Base-by-base conservation (phyloP, 257 asterid genomes). In the Solanum piurae region DNA sequence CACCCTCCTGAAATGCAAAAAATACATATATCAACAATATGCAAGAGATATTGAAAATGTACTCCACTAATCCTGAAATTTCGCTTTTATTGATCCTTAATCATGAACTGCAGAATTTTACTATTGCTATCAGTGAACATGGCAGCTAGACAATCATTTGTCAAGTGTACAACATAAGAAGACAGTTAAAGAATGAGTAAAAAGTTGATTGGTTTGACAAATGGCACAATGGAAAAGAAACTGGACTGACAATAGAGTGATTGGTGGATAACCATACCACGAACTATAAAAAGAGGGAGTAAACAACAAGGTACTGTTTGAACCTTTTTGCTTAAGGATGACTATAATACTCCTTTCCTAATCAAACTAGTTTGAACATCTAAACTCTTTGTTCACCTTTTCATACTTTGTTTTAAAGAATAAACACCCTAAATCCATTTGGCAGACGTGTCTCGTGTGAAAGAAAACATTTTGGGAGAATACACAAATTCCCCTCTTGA, bases 1-100 rank as follows among this genome's bases (percentile, higher is more conserved):
- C 96, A 73, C 87, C 93, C 31, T 92, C 98, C 98, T 95, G 87
- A 9, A 37, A 74, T 68, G 58, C 68, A 91, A 52, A 37, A 31
- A 49, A n/a, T 4, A 60, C 4, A 86, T 38, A 33, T 10, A 29
- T 27, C 46, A 84, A 82, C 62, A 68, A 58, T 13, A 62, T 64
- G 33, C 21, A 16, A 55, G 12, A 21, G 31, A 72, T 2, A 31
- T 36, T 8, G 33, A 55, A 80, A 20, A 80, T 13, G 18, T 16
- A 46, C 44, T 49, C 69, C 42, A 10, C 86, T 18, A 9, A 29
- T 79, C 66, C 84, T 27, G 85, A 82, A 80, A 80, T 80, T 80
- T 80, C 3, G 2, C 29, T 80, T 27, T 80, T 16, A 80, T 25
- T 46, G 69, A 71, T 31, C 25, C 68, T 86, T 21, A n/a, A 46